Evolutionary conservation across 2,329 filamentous ascomycete species (phyloP), one percentile per base, ranked within the genome.

Genomic region (Verticillium nubilum): DNA sequence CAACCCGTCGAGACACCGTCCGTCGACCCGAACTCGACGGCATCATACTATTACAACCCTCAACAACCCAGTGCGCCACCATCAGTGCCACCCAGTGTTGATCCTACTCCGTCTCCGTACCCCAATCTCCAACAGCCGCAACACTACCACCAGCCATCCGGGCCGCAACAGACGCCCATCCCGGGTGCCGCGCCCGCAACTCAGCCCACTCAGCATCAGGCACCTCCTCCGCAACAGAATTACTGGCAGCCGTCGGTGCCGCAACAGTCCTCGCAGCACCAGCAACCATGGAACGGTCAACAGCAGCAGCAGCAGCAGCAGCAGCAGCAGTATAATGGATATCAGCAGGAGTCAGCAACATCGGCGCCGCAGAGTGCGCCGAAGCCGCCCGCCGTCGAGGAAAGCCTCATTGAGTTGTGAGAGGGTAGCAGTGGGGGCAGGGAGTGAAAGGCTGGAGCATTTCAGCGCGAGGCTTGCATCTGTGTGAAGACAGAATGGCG

Each of bases 351-450:
- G 26, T 76, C 82, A 2, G 91, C 91, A 67, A 89, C 89, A 1
- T 78, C 83, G 2, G 85, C 84, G 28, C 86, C 86, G 17, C 83
- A 87, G 61, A 84, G 88, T 70, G 80, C 84, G 28, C 85, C 83
- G 13, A 74, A 73, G 70, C 78, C 80, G 67, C 83, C 82, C 15
- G 81, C 77, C 1, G 81, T 89, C 54, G 90, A 94, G 73, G 91
- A 94, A 73, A 89, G 86, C 60, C 74, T 95, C 68, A 95, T 95
- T 73, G 91, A 95, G 72, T 79, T 94, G 62, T 93, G 66, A 69
- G 50, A 23, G 19, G 52, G 42, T 23, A 12, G 42, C n/a, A 50
- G 15, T 17, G 1, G 2, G 15, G 15, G 15, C 13, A 13, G n/a
- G 15, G 33, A 19, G 6, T 13, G 13, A 15, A 15, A 37, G 15